Base-by-base conservation (phyloP, 768 basidiomycete genomes). In the Hypsizygus marmoreus region DNA sequence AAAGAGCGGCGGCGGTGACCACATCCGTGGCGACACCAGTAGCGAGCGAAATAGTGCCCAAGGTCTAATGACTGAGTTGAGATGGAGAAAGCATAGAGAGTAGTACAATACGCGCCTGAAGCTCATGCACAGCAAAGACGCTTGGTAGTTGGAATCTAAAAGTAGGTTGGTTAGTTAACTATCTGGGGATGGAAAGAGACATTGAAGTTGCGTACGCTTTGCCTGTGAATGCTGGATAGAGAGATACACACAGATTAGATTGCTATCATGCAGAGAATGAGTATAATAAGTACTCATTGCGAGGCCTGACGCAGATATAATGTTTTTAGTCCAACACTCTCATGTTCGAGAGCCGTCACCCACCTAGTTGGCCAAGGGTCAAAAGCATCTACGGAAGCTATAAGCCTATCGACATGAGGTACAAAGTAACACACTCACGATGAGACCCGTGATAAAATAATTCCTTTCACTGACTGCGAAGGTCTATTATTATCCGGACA, bases 11-110 rank as follows among this genome's bases (percentile, higher is more conserved):
- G 12, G 86, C 78, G 10, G 77, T 84, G n/a, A 79, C 50, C 4
- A 85, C 58, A 57, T 88, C 86, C 6, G 81, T 83, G 3, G 69
- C 43, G 22, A 80, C 77, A 2, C 82, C 77, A 1, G 79, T 57
- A 9, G 69, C 75, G 5, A 88, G 67, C 0, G 83, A 75, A 6
- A 74, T 47, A 6, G 72, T 74, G 3, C 79, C 85, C 2, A 85
- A 50, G 4, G 66, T 52, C 81, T 84, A 44, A 8, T 39, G 7
- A 30, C 24, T 8, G 23, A 25, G 25, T 42, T 13, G 47, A 24
- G 28, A 41, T 13, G 39, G 23, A 37, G 30, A 13, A 12, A 29
- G 22, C 14, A 40, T 30, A 17, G 12, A 37, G 13, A 24, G 17
- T 30, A n/a, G 10, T 4, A 11, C 17, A 25, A 33, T 25, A 14